Percentiles rank a stretch among this genome's conserved stretches.
phyloP scores from a whole-genome alignment of 179 eudicot genomes.

The Camellia oleifera region DNA sequence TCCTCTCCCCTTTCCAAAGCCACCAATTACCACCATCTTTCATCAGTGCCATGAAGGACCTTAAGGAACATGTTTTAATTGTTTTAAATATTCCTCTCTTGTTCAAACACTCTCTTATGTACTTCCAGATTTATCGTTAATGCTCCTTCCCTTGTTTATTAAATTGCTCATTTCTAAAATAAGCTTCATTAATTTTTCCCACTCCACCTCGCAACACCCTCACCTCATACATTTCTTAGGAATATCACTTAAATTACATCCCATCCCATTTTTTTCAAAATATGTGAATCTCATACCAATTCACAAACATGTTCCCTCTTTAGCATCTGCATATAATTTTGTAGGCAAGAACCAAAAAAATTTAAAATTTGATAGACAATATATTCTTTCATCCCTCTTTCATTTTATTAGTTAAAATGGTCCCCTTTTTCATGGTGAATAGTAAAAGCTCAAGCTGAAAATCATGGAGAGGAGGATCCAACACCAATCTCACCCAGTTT shows the following conservation, averaged over 20 bases:
- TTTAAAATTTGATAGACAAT: not conserved
- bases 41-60: not conserved
- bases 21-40: not conserved
- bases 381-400: not conserved
- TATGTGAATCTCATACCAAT: not conserved
- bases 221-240: not conserved
- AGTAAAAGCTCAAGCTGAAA: not conserved
- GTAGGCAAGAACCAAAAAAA: not conserved
- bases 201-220: not conserved
- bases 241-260: not conserved
- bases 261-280: not conserved
- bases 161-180: not conserved
- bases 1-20: conserved; percentile 3
- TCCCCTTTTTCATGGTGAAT: not conserved
- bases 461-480: too few relatives aligned
- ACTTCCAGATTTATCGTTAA: not conserved
- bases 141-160: not conserved
- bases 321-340: not conserved
- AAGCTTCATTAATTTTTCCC: not conserved
- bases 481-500: too few relatives aligned
- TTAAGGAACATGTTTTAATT: not conserved
- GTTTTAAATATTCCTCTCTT: not conserved
- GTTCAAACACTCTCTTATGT: not conserved
- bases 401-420: not conserved
- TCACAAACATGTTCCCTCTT: not conserved